Conservation (phyloP, 2,329 filamentous ascomycete species). For the Hymenoscyphus fructigenus region DNA sequence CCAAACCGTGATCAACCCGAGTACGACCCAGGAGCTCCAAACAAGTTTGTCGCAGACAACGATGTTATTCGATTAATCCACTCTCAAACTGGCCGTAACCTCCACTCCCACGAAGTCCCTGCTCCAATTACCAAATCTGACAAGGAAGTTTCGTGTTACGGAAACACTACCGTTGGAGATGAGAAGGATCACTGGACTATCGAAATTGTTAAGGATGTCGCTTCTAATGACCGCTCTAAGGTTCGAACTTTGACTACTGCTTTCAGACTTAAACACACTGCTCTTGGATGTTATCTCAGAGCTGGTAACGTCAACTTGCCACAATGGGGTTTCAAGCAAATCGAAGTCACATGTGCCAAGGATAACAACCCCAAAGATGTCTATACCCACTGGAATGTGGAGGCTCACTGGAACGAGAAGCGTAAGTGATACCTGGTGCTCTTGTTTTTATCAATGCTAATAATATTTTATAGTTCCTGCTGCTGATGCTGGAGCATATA, state of each 20-base stretch:
- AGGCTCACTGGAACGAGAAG: constrained; percentile 91
- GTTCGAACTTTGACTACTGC: constrained; percentile 90
- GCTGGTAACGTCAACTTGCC: constrained; percentile 95
- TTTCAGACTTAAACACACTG: constrained; percentile 81
- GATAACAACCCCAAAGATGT: constrained; percentile 88
- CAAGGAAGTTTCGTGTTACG: constrained; percentile 92
- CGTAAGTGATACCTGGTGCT: constrained; percentile 55
- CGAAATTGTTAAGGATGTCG: constrained; percentile 87
- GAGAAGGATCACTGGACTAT: constrained; percentile 97
- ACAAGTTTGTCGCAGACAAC: constrained; percentile 74
- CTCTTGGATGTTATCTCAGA: constrained; percentile 87
- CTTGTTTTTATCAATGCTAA: constrained; percentile 35
- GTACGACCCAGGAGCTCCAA: constrained; percentile 69
- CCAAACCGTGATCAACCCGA: constrained; percentile 78
- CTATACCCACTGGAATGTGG: constrained; percentile 99
- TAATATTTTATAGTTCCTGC: constrained; percentile 72
- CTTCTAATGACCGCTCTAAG: constrained; percentile 72
- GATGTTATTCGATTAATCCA: constrained; percentile 85
- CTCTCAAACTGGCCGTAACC: constrained; percentile 91
- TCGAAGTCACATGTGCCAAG: constrained; percentile 94
- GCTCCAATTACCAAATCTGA: constrained; percentile 88
- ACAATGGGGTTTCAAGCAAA: constrained; percentile 99
- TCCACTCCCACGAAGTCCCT: constrained; percentile 89
- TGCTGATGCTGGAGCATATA: constrained; percentile 87
- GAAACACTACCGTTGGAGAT: constrained; percentile 91